Conservation (phyloP, 768 basidiomycete species). For the Tulasnella sp. region DNA sequence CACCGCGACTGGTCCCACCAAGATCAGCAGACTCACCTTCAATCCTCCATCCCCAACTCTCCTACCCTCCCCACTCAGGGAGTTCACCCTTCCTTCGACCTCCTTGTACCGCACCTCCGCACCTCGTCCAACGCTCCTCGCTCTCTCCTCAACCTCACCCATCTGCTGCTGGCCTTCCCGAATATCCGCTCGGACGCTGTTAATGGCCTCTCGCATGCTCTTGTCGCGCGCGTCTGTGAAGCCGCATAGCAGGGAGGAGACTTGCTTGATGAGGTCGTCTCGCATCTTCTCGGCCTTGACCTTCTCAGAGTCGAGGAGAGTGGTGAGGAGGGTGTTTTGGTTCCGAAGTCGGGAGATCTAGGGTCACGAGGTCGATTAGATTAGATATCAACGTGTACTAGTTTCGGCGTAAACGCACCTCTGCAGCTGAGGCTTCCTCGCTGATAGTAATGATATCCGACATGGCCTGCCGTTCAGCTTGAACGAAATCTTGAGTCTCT, state of each 20-base stretch:
- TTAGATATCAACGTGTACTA: slow-evolving; percentile 49
- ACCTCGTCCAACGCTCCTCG: slow-evolving; percentile 8
- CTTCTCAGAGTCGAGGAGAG: slow-evolving; percentile 68
- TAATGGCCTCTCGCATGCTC: slow-evolving; percentile 62
- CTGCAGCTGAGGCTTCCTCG: slow-evolving; percentile 38
- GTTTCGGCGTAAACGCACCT: slow-evolving; percentile 37
- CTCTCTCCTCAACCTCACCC: slow-evolving; percentile 31
- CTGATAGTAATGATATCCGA: slow-evolving; percentile 44
- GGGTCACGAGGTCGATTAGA: slow-evolving; percentile 51
- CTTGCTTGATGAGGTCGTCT: slow-evolving; percentile 72
- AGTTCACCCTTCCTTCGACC: slow-evolving; percentile 48
- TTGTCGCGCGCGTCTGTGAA: slow-evolving; percentile 72
- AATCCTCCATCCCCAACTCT: slow-evolving; percentile 55
- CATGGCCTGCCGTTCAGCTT: slow-evolving; percentile 57
- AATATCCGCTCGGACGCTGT: slow-evolving; percentile 59
- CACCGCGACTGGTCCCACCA: neutral
- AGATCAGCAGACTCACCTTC: slow-evolving; percentile 6
- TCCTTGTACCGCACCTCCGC: slow-evolving; percentile 45
- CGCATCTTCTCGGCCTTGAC: slow-evolving; percentile 66
- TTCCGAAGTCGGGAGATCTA: slow-evolving; percentile 61
- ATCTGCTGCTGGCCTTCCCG: slow-evolving; percentile 57
- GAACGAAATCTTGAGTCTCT: slow-evolving; percentile 61
- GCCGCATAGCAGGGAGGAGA: slow-evolving; percentile 70
- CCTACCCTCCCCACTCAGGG: slow-evolving; percentile 55
- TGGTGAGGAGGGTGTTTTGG: slow-evolving; percentile 69